These are phyloP conservation scores for Chaetomiaceae sp. DNA, from an alignment of 2,329 filamentous ascomycete genomes.

Conservation along the genomic window DNA sequence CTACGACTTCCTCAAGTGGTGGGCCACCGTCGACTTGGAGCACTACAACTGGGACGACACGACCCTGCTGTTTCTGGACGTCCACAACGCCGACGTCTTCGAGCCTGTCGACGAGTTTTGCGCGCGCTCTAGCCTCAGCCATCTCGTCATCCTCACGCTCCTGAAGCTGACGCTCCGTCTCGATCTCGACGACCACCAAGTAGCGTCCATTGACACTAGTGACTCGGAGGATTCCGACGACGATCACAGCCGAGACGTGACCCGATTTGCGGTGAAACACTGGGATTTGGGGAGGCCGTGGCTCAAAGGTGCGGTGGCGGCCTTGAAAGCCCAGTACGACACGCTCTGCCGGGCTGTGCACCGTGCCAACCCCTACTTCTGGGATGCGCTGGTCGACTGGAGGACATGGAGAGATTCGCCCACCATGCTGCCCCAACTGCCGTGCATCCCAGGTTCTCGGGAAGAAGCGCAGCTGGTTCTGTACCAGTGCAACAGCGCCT, in stretches of 20 bases:
- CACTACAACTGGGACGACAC: slow-evolving; percentile 37
- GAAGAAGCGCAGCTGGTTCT: slow-evolving; percentile 18
- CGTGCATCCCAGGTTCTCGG: slow-evolving; percentile 4
- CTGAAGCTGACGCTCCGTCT: slow-evolving; percentile 22
- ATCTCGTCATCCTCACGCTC: slow-evolving; percentile 24
- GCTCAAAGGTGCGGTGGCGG: neutral
- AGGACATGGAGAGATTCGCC: neutral
- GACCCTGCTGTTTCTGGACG: slow-evolving; percentile 32
- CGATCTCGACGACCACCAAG: slow-evolving; percentile 11
- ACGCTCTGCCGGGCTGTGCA: slow-evolving; percentile 16
- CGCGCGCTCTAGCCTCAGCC: slow-evolving; percentile 5
- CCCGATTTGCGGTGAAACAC: too few relatives aligned
- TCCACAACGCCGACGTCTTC: slow-evolving; percentile 38
- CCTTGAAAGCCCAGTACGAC: slow-evolving; percentile 15
- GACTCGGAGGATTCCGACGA: too few relatives aligned
- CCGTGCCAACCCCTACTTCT: slow-evolving; percentile 21
- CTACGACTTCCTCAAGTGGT: slow-evolving; percentile 49
- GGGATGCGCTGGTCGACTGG: slow-evolving; percentile 15
- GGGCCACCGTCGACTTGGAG: slow-evolving; percentile 25
- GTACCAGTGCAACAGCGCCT: slow-evolving; percentile 13
- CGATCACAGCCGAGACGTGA: too few relatives aligned
- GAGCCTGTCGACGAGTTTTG: slow-evolving; percentile 28
- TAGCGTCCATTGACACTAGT: neutral
- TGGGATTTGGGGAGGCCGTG: too few relatives aligned
- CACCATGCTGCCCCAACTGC: neutral